Evolutionary conservation across 495 filamentous ascomycete species (phyloP), one percentile per base, ranked within the genome.

Genomic region (Ascobolus immersus): DNA sequence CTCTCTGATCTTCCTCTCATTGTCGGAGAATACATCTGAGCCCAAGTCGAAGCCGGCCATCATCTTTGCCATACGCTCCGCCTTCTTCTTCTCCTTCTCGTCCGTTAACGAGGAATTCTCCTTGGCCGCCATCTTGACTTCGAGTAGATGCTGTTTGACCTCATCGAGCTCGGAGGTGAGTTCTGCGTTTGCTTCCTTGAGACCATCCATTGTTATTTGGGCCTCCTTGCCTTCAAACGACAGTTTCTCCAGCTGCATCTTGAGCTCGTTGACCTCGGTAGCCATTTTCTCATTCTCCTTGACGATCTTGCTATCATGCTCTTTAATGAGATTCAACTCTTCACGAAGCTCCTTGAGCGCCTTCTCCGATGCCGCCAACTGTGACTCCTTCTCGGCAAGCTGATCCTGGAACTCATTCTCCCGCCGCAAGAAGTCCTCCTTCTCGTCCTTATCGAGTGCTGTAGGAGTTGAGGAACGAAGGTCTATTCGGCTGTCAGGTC

Each of bases 1-100:
- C 34, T 71, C 64, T 45, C 76, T 67, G 25, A 96, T 71, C 30
- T 68, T 71, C 38, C 71, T 64, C 50, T 93, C 86, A 45, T 91
- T 92, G 22, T 79, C 74, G 26, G 77, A 86, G 54, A 93, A 81
- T 11, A 79, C 67, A 35, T 93, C 81, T 14, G 69, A 73, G 23
- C 77, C 80, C 21, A 93, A 65, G 47, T 94, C 82, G 40, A 96
- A 93, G 4, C 84, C 77, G 31, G 86, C 84, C 84, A 96, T 92
- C 86, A 96, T 96, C 65, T 92, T 78, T 18, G 86, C 86, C 86
- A 96, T 96, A 50, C 80, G 79, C 57, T 94, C 86, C 4, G 78
- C 77, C 60, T 94, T 96, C 60, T 80, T 82, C 62, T 79, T 82
- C 54, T 94, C 86, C 59, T 94, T 96, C 55, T 93, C 86, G 44